Evolutionary conservation across 768 basidiomycete species (phyloP).

Genomic region (Mycena kentingensis): DNA sequence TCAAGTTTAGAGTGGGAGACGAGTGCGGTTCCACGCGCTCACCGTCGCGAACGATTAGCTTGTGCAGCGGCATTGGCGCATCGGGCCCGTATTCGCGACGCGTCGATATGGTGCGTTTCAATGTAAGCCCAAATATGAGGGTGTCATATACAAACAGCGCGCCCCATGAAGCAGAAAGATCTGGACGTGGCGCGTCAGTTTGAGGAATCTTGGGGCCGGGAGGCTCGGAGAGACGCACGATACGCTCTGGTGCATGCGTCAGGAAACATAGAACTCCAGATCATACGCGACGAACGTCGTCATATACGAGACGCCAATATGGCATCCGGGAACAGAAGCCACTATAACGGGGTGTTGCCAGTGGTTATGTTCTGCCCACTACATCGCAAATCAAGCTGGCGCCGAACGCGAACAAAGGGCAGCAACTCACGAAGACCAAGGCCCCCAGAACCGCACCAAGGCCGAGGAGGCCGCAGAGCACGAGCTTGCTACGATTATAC

Average conservation of each 20-base stretch:
- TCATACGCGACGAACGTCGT: not conserved
- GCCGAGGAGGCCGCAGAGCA: conserved; percentile 23
- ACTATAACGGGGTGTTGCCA: conserved; percentile 6
- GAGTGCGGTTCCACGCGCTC: not conserved
- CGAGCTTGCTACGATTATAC: conserved; percentile 29
- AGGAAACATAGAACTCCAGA: not conserved
- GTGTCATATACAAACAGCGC: conserved; percentile 34
- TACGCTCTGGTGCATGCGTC: too few species aligned
- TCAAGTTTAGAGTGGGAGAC: too few species aligned
- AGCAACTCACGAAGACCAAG: conserved; percentile 23
- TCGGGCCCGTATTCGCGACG: not conserved
- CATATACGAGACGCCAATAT: conserved; percentile 10
- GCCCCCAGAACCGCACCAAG: conserved; percentile 16
- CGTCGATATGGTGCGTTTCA: not conserved
- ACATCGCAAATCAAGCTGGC: conserved; percentile 5
- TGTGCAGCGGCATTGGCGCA: conserved; percentile 7
- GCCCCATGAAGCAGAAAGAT: conserved; percentile 36
- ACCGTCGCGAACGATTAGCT: conserved; percentile 11
- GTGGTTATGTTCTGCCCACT: conserved; percentile 2
- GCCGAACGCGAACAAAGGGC: not conserved
- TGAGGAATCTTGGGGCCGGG: not conserved
- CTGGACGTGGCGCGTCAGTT: not conserved
- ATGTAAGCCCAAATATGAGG: conserved; percentile 26
- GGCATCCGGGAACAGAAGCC: conserved; percentile 5
- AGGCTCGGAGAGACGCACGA: not conserved